Evolutionary conservation across 2,329 filamentous ascomycete species (phyloP), one percentile per base, ranked within the genome.

Genomic region (Nectriaceae sp.): DNA sequence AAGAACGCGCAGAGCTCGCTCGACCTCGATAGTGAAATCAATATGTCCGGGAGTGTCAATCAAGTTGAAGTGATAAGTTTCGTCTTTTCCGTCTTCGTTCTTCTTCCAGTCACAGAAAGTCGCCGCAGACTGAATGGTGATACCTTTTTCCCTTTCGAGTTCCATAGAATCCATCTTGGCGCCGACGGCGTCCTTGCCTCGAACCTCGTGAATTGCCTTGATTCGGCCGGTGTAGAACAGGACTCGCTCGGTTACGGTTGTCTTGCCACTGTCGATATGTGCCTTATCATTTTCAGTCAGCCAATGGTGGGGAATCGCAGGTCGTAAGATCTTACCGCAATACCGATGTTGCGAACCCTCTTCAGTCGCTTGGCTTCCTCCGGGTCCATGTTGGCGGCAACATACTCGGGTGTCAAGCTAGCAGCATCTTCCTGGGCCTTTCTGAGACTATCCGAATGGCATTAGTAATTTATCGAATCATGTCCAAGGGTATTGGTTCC

Each of bases 81-180:
- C 85, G 44, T 97, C 90, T 66, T 89, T 83, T 58, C 88, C 89
- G 56, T 93, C 75, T 63, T 90, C 86, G 70, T 83, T 86, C 77
- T 96, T 97, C 58, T 88, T 75, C 94, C 94, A 99, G 73, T 99
- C 92, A 71, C 90, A 96, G 70, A 96, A 99, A 1, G 94, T 99
- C 20, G 94, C 94, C 11, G 94, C 94, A 60, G 93, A 97, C 72
- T 99, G 93, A 65, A 99, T 99, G 49, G 94, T 99, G 70, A 99
- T 99, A 64, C 94, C 94, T 77, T 97, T 96, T 71, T 97, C 94
- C 72, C 94, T 83, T 75, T 99, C 94, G 60, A 99, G 79, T 62
- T 99, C 94, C 94, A 99, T 99, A 21, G 92, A 97, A 77, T 99
- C 94, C 94, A 99, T 99, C 78, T 99, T 99, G 52, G 94, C 94